These are phyloP conservation scores for Gleditsia sinensis DNA, from an alignment of 306 rosid species.

Conservation along the genomic window DNA sequence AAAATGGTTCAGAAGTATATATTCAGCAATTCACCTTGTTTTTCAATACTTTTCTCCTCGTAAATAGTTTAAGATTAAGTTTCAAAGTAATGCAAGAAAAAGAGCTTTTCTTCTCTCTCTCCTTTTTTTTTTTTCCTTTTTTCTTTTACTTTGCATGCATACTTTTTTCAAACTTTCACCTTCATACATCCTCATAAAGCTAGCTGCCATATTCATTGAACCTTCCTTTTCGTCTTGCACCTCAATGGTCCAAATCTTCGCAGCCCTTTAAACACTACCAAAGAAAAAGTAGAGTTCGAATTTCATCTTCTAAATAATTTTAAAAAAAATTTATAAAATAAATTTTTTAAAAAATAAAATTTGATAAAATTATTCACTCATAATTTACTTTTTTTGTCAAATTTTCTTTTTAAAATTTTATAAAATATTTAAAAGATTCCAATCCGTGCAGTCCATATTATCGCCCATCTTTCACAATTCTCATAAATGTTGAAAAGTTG, in stretches of 20 bases:
- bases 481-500: too few species aligned
- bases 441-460: too few species aligned
- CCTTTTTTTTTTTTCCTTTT: background rate
- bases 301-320: background rate
- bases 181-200: too few species aligned
- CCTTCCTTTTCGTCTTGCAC: background rate
- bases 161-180: background rate
- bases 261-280: background rate
- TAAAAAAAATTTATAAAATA: background rate
- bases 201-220: background rate
- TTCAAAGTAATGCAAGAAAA: background rate
- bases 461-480: too few species aligned
- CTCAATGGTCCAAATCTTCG: background rate
- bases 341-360: too few species aligned
- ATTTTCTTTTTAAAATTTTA: too few species aligned
- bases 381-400: too few species aligned
- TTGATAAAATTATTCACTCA: too few species aligned
- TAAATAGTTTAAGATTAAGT: background rate
- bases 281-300: background rate
- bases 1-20: background rate
- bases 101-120: background rate
- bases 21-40: too few species aligned
- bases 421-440: too few species aligned
- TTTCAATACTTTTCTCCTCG: too few species aligned
- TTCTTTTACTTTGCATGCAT: background rate